phyloP scores from a whole-genome alignment of 2,329 filamentous ascomycete species.

The Myriosclerotinia duriaeana region DNA sequence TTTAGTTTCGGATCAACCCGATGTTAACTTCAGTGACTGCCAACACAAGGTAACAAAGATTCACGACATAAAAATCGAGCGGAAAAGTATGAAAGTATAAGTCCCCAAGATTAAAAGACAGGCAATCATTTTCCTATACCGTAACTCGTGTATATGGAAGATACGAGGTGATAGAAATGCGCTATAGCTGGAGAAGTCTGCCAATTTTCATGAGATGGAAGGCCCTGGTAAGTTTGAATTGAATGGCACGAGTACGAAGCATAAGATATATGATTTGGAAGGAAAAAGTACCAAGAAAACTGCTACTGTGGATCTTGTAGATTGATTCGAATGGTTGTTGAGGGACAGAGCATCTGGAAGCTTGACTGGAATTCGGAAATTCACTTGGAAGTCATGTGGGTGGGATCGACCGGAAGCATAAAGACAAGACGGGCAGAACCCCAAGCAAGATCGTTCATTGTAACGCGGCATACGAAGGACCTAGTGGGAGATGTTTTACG shows the following conservation, averaged over 20 bases:
- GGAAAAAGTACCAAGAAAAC: neutral
- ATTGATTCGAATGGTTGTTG: too few species aligned
- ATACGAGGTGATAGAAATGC: neutral
- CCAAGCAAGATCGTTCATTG: neutral
- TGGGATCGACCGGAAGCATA: neutral
- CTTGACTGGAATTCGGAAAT: too few species aligned
- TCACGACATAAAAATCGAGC: too few species aligned
- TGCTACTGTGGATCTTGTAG: neutral
- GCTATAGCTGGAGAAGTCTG: conserved; percentile 9
- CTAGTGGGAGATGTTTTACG: neutral
- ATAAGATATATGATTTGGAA: conserved; percentile 8
- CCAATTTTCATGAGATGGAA: conserved; percentile 17
- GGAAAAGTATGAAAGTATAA: too few species aligned
- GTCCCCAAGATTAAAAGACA: neutral
- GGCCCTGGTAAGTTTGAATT: conserved; percentile 17
- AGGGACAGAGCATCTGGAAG: too few species aligned
- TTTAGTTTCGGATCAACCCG: neutral
- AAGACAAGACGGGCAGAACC: neutral
- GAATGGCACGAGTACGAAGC: conserved; percentile 3
- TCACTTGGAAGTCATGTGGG: neutral
- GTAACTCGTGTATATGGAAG: neutral
- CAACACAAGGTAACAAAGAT: neutral
- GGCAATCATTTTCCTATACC: neutral
- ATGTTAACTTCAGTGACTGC: neutral
- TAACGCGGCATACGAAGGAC: neutral